Evolutionary conservation across 768 basidiomycete genomes (phyloP).

Genomic region (Plicaturopsis crispa): DNA sequence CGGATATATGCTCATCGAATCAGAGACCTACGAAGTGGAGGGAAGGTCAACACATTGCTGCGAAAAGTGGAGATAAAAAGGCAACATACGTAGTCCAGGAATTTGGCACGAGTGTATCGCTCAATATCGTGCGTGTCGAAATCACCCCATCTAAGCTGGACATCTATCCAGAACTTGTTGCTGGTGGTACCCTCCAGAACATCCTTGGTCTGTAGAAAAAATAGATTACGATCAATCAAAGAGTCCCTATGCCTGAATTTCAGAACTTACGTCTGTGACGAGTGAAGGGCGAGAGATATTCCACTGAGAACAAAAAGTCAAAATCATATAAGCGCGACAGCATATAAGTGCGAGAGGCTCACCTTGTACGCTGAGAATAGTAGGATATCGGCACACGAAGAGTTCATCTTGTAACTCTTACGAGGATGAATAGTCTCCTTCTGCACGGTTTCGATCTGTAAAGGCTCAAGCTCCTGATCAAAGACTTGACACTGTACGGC

Average conservation of each 20-base stretch:
- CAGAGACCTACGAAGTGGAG: slow-evolving; percentile 55
- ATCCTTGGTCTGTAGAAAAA: slow-evolving; percentile 66
- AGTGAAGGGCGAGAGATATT: slow-evolving; percentile 95
- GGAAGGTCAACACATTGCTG: neutral
- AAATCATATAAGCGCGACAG: slow-evolving; percentile 1
- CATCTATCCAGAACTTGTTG: slow-evolving; percentile 98
- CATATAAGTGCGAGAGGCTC: slow-evolving; percentile 2
- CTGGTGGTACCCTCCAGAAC: slow-evolving; percentile 96
- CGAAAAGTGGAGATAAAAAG: neutral
- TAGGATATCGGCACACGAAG: slow-evolving; percentile 97
- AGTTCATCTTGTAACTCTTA: slow-evolving; percentile 99
- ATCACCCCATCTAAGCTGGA: slow-evolving; percentile 95
- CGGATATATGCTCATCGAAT: slow-evolving; percentile 98
- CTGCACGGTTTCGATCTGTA: slow-evolving; percentile 98
- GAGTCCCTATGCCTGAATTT: neutral
- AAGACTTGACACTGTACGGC: slow-evolving; percentile 83
- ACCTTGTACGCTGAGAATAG: slow-evolving; percentile 93
- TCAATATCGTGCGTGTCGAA: slow-evolving; percentile 99
- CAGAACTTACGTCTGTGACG: slow-evolving; percentile 74
- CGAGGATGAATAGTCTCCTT: slow-evolving; percentile 99
- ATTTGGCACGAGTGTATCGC: slow-evolving; percentile 97
- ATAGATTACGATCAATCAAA: slow-evolving; percentile 1
- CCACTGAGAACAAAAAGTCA: slow-evolving; percentile 49
- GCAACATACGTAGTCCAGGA: slow-evolving; percentile 92
- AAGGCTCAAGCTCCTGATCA: slow-evolving; percentile 95